Base-by-base conservation (phyloP, 192 early-diverging fungal genomes). In the Gamsiella multidivaricata region DNA sequence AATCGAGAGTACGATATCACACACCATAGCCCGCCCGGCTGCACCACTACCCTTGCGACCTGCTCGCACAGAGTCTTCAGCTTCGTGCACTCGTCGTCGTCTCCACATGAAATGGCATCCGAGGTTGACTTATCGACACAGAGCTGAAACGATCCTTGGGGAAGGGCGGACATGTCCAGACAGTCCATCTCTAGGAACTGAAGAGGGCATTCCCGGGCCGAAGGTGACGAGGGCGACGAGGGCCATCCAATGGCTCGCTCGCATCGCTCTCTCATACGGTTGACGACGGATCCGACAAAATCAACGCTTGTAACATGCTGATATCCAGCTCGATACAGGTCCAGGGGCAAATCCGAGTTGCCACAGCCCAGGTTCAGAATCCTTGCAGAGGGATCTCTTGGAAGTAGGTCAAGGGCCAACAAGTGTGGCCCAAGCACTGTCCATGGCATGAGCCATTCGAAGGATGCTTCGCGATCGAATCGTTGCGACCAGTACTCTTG, bases 391-490 rank as follows among this genome's bases (percentile, higher is more conserved):
- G 32, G 18, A 9, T 63, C 61, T 42, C 22, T 49, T 47, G 64
- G 61, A 0, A 71, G 15, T 33, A 71, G 23, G 34, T 49, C 29
- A 8, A 63, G 11, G 0, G 11, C 34, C 9, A 42, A 52, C 54
- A 71, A 54, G 0, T 32, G 28, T 18, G 69, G 69, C 45, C 63
- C 69, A 14, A 71, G 69, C 14, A 63, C 60, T 22, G 59, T 29
- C 69, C 69, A 71, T 41, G 69, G 50, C 69, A 71, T 63, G 41
- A 71, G 61, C 69, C 69, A 71, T 62, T 71, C 69, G 33, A 71
- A 71, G 14, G 69, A 41, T 14, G 29, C 53, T 32, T 71, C 69
- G 10, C 63, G 36, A 14, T 26, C 53, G 17, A 71, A 71, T 18
- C 69, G 60, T 20, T 58, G 23, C 22, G 69, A 36, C 69, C 69